Conservation (phyloP, 352 stramenopile species). For the Blastocystis sp. region DNA sequence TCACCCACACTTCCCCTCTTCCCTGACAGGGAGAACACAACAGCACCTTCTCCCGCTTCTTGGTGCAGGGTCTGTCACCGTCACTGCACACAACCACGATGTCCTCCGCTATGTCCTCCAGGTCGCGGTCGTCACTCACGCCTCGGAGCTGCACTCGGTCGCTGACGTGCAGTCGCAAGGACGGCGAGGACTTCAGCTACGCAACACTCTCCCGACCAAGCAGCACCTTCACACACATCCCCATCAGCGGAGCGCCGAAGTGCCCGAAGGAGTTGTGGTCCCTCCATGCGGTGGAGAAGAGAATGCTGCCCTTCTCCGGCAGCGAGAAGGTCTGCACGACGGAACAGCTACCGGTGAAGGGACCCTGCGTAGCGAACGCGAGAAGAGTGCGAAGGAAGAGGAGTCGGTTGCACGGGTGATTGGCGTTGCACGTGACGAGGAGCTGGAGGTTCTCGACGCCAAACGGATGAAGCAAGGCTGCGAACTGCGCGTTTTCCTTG, state of each 20-base stretch:
- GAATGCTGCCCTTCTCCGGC: conserved; percentile 5
- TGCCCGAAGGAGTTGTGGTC: conserved; percentile 57
- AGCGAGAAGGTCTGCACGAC: not conserved
- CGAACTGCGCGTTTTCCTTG: not conserved
- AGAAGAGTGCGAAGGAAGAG: conserved; percentile 42
- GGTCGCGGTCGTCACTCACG: conserved; percentile 4
- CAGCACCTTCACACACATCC: not conserved
- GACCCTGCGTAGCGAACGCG: not conserved
- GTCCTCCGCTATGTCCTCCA: not conserved
- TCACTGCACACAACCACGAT: not conserved
- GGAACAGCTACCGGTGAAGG: not conserved
- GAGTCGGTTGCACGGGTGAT: not conserved
- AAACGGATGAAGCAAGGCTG: not conserved
- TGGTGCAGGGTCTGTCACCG: not conserved
- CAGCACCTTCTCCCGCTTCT: not conserved
- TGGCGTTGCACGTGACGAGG: not conserved
- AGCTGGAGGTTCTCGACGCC: not conserved
- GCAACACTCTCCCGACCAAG: not conserved
- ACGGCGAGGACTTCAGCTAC: conserved; percentile 16
- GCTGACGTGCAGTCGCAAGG: not conserved
- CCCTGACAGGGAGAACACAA: conserved; percentile 39
- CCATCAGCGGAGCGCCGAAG: conserved; percentile 46
- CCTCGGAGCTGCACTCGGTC: conserved; percentile 16
- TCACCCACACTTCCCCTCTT: conserved; percentile 39
- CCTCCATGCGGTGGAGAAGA: conserved; percentile 34